Conservation (phyloP, 257 asterid species). For the Osmanthus fragrans region DNA sequence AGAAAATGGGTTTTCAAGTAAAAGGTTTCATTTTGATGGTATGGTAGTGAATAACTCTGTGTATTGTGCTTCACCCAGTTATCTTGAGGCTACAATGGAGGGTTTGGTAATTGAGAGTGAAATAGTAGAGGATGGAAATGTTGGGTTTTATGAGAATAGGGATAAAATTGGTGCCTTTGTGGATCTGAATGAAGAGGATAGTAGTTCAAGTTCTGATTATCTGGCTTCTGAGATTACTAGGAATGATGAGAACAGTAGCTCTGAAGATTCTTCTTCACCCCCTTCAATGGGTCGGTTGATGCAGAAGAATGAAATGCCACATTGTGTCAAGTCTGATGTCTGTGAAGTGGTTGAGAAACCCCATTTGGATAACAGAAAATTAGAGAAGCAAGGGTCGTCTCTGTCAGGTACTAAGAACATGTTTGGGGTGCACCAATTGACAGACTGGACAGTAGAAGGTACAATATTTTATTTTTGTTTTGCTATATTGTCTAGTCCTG, state of each 20-base stretch:
- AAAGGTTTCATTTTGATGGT: conserved; percentile 48
- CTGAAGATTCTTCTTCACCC: conserved; percentile 55
- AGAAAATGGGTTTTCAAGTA: conserved; percentile 32
- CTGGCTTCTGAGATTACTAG: conserved; percentile 54
- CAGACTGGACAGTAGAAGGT: too few relatives aligned
- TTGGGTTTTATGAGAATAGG: conserved; percentile 18
- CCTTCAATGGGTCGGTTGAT: conserved; percentile 42
- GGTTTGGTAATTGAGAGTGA: conserved; percentile 25
- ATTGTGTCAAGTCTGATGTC: conserved; percentile 30
- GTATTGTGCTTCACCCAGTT: conserved; percentile 50
- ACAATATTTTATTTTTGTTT: too few relatives aligned
- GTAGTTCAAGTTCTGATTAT: conserved; percentile 48
- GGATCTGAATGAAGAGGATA: conserved; percentile 29
- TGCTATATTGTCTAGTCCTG: too few relatives aligned
- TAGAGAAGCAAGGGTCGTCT: conserved; percentile 59
- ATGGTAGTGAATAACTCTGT: conserved; percentile 49
- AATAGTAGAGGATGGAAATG: conserved; percentile 9
- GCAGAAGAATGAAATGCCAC: conserved; percentile 29
- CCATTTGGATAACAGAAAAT: conserved; percentile 37
- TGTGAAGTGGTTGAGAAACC: conserved; percentile 39
- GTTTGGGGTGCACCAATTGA: neutral
- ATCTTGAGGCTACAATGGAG: conserved; percentile 41
- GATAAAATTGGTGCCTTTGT: conserved; percentile 11
- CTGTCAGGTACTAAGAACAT: conserved; percentile 47
- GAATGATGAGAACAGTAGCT: conserved; percentile 46